Percentiles rank a stretch among this genome's conserved stretches.
Evolutionary conservation across 1,284 basidiomycete species (phyloP).

Genomic region (Flammula alnicola): DNA sequence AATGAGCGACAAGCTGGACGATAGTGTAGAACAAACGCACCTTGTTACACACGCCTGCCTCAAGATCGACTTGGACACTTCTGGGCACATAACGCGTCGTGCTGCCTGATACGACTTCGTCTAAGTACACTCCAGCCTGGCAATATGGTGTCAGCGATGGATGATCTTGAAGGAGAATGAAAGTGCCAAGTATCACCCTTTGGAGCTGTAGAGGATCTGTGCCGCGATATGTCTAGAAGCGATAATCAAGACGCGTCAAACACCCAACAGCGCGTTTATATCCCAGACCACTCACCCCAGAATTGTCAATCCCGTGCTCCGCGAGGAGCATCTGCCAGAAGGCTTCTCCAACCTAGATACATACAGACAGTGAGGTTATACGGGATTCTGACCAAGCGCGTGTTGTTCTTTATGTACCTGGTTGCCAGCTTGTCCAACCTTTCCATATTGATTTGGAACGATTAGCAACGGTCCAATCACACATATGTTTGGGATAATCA

Average conservation of each 20-base stretch:
- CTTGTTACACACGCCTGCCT: constrained; percentile 87
- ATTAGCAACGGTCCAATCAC: neutral
- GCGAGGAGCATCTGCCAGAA: constrained; percentile 83
- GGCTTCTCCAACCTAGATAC: constrained; percentile 76
- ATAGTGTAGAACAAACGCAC: constrained; percentile 43
- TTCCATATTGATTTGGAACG: neutral
- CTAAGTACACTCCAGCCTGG: constrained; percentile 78
- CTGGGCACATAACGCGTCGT: constrained; percentile 87
- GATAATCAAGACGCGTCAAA: constrained; percentile 11
- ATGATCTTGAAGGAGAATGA: neutral
- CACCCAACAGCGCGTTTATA: neutral
- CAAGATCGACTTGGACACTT: constrained; percentile 89
- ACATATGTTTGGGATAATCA: constrained; percentile 10
- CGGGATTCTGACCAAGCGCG: constrained; percentile 10
- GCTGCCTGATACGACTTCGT: constrained; percentile 52
- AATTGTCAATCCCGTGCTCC: constrained; percentile 76
- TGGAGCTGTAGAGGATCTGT: constrained; percentile 47
- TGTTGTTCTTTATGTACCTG: constrained; percentile 33
- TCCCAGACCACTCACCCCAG: constrained; percentile 70
- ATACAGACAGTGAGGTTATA: constrained; percentile 44
- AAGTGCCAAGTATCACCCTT: constrained; percentile 34
- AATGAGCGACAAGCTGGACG: constrained; percentile 1
- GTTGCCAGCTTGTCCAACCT: constrained; percentile 68
- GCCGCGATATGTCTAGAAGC: constrained; percentile 43
- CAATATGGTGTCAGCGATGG: neutral